Evolutionary conservation across 371 early-diverging fungal genomes (phyloP).

Genomic region (Saksenaea vasiformis): DNA sequence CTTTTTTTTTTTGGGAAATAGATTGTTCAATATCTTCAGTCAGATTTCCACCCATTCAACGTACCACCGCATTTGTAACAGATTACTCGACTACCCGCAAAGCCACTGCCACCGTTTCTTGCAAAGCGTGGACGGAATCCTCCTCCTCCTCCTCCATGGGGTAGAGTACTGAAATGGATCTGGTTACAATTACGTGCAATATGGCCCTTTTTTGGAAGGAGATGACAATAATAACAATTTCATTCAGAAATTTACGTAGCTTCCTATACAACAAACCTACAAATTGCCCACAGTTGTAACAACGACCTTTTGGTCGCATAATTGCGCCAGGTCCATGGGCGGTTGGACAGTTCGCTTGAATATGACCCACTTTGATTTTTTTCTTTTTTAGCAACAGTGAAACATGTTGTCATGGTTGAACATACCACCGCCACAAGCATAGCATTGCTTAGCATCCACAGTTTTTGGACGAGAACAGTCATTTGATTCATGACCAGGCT

Average conservation of each 20-base stretch:
- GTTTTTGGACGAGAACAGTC: conserved; percentile 57
- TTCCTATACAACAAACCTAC: conserved; percentile 32
- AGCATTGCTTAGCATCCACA: conserved; percentile 59
- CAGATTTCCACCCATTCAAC: background rate
- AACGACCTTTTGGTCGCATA: conserved; percentile 28
- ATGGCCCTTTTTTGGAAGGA: conserved; percentile 48
- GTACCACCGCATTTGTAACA: conserved; percentile 62
- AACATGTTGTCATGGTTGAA: background rate
- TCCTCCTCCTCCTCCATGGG: conserved; percentile 19
- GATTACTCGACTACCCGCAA: conserved; percentile 33
- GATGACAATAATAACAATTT: conserved; percentile 5
- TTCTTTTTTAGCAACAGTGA: background rate
- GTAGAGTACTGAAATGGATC: conserved; percentile 30
- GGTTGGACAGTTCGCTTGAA: conserved; percentile 59
- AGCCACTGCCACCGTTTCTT: conserved; percentile 11
- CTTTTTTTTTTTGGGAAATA: conserved; percentile 14
- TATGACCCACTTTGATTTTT: conserved; percentile 54
- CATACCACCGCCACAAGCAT: conserved; percentile 63
- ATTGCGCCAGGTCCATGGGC: conserved; percentile 20
- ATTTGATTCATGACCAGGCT: conserved; percentile 60
- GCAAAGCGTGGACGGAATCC: conserved; percentile 21
- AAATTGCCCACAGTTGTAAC: conserved; percentile 59
- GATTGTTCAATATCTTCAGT: background rate
- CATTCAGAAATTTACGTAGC: background rate
- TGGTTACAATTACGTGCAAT: conserved; percentile 60